Evolutionary conservation across 257 asterid genomes (phyloP), one percentile per base, ranked within the genome.

Genomic region (Fraxinus anomala): DNA sequence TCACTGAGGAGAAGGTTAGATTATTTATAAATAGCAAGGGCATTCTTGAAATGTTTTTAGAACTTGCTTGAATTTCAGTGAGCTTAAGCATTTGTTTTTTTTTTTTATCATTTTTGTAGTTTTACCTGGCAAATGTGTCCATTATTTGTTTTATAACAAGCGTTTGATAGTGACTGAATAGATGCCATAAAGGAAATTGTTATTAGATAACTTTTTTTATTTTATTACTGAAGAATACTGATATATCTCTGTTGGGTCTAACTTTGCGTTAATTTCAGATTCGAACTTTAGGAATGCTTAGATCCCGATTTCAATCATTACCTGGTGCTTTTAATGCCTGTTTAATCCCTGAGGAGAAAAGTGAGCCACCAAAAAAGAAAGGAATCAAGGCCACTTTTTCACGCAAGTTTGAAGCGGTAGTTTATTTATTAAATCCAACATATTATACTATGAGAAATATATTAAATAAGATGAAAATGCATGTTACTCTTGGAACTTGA

Each of bases 381-480:
- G 98, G 99, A 79, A 88, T 95, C 77, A 95, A 91, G 86, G 98
- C 98, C 79, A 89, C 98, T 37, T 91, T 95, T 83, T 93, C 99
- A 71, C 92, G 92, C 79, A 93, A 93, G 81, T 95, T 95, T 83
- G 92, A 87, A 1, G 85, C 81, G 96, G 99, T 93, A 82, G 77
- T 47, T 40, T 76, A 63, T 73, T 42, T 40, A 83, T 61, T 65
- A n/a, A 40, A 70, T 39, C 44, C 44, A 37, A 37, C 9, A 9
- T 39, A 39, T 66, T 77, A 39, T 68, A 73, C 73, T 83, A 76
- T 47, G 56, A 39, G 68, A 19, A 26, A n/a, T n/a, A n/a, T n/a
- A n/a, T n/a, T n/a, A n/a, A n/a, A n/a, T n/a, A n/a, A n/a, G n/a
- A n/a, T n/a, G n/a, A n/a, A n/a, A n/a, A n/a, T n/a, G 80, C 28